Percentiles rank a stretch among this genome's conserved stretches.
phyloP scores from a whole-genome alignment of 2,329 filamentous ascomycete species.

The Fusarium papillatum region DNA sequence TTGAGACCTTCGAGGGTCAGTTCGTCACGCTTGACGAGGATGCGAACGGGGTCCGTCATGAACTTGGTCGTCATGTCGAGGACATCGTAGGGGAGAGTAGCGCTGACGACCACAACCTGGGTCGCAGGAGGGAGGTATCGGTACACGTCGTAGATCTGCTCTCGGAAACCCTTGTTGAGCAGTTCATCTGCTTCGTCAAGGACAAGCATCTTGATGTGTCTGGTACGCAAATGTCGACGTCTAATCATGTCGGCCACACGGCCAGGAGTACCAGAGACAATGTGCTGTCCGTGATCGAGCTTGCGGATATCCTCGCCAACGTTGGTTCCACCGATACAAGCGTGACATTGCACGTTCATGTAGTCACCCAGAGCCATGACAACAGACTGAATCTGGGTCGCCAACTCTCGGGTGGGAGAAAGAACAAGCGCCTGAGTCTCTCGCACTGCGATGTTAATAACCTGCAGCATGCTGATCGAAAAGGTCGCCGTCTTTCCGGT shows the following conservation, averaged over 20 bases:
- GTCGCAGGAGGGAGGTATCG: slow-evolving; percentile 96
- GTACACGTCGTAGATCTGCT: slow-evolving; percentile 99
- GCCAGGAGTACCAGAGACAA: slow-evolving; percentile 97
- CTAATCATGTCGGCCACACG: slow-evolving; percentile 82
- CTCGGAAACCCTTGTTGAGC: slow-evolving; percentile 94
- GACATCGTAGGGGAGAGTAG: slow-evolving; percentile 97
- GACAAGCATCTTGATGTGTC: slow-evolving; percentile 75
- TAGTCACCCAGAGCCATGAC: slow-evolving; percentile 99
- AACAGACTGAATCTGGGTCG: slow-evolving; percentile 98
- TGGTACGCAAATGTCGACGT: slow-evolving; percentile 67
- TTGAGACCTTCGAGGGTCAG: slow-evolving; percentile 97
- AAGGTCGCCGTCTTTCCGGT: slow-evolving; percentile 98
- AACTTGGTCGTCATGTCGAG: slow-evolving; percentile 99
- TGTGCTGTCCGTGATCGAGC: slow-evolving; percentile 97
- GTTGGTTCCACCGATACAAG: slow-evolving; percentile 98
- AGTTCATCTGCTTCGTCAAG: slow-evolving; percentile 73
- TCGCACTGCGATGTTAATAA: slow-evolving; percentile 93
- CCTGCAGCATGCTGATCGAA: slow-evolving; percentile 95
- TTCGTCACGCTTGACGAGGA: slow-evolving; percentile 98
- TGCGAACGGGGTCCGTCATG: slow-evolving; percentile 98
- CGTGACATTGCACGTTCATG: slow-evolving; percentile 99
- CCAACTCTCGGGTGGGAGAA: slow-evolving; percentile 95
- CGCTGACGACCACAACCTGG: slow-evolving; percentile 98
- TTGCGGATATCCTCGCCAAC: slow-evolving; percentile 98
- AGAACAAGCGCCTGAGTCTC: slow-evolving; percentile 96